phyloP scores from a whole-genome alignment of 2,329 filamentous ascomycete genomes.

The Alternaria arborescens region DNA sequence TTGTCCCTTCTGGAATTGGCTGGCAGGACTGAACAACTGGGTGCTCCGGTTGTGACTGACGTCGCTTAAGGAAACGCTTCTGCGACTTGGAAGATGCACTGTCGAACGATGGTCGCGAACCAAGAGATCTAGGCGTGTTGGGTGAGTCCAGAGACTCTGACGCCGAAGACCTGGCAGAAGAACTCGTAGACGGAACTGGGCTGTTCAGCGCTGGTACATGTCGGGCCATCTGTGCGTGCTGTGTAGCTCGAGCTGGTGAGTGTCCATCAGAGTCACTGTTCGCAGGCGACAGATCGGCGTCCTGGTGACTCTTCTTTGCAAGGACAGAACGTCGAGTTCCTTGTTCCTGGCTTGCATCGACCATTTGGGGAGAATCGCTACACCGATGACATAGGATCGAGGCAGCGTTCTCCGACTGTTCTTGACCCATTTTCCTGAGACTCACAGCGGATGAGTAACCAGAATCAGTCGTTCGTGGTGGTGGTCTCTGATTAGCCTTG shows the following conservation, averaged over 20 bases:
- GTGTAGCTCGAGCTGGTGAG: conserved; percentile 8
- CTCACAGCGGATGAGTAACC: conserved; percentile 53
- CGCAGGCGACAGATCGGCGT: not conserved
- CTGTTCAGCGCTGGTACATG: conserved; percentile 22
- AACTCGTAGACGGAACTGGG: conserved; percentile 15
- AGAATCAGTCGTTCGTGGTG: conserved; percentile 47
- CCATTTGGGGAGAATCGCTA: conserved; percentile 9
- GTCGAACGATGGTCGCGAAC: conserved; percentile 30
- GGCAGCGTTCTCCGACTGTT: conserved; percentile 20
- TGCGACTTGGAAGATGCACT: conserved; percentile 27
- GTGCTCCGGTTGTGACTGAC: conserved; percentile 36
- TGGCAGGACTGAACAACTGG: conserved; percentile 45
- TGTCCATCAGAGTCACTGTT: not conserved
- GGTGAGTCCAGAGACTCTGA: conserved; percentile 28
- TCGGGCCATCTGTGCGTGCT: conserved; percentile 3
- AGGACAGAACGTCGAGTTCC: not conserved
- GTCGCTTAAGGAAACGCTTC: conserved; percentile 45
- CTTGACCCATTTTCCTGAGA: conserved; percentile 20
- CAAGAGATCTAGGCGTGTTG: conserved; percentile 30
- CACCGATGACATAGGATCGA: conserved; percentile 15
- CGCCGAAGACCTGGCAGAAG: conserved; percentile 15
- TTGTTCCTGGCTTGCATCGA: not conserved
- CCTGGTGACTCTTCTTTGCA: not conserved
- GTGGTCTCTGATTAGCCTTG: conserved; percentile 27
- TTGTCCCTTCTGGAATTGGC: conserved; percentile 39